Evolutionary conservation across 1,284 basidiomycete genomes (phyloP), one percentile per base, ranked within the genome.

Genomic region (Mycosarcoma maydis): DNA sequence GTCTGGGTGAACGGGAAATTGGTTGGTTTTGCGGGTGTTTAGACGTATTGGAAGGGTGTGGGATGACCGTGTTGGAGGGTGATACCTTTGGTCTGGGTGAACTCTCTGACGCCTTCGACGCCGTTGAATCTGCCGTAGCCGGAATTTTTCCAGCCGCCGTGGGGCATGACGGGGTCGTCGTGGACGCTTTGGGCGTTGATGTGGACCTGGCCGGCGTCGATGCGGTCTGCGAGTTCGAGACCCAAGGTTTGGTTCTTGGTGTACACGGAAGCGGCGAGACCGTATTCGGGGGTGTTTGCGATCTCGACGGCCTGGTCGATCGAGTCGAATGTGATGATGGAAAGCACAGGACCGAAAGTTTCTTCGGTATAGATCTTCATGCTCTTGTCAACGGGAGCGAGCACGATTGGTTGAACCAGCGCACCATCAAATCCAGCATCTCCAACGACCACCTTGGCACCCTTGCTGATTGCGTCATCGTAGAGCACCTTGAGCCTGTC

Each of bases 51-150:
- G 56, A 70, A 70, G 16, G 67, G 67, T 6, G 38, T 57, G 1
- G 53, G 23, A 17, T 46, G 36, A 29, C 67, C 67, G 10, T 39
- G 8, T 26, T 64, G 60, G 17, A 61, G 85, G 30, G 92, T 88
- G 42, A 98, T 88, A 7, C 90, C 90, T 80, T 98, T 98, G 44
- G 90, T 86, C 77, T 90, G 91, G 44, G 92, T 94, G 41, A 98
- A 84, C 7, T 90, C 85, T 26, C 91, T 88, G 29, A 98, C 85
- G 24, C 95, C 95, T 84, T 98, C 95, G 1, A 90, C 89, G 13
- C 95, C 95, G 66, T 49, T 74, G 48, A 76, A 71, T 30, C 60
- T 40, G 30, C 55, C 67, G 47, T 73, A 77, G 19, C 76, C 78
- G 5, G 51, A 59, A 14, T 45, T 24, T 83, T 97, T 98, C 53